phyloP scores from a whole-genome alignment of 192 early-diverging fungal species.

The Coemansia sp. region DNA sequence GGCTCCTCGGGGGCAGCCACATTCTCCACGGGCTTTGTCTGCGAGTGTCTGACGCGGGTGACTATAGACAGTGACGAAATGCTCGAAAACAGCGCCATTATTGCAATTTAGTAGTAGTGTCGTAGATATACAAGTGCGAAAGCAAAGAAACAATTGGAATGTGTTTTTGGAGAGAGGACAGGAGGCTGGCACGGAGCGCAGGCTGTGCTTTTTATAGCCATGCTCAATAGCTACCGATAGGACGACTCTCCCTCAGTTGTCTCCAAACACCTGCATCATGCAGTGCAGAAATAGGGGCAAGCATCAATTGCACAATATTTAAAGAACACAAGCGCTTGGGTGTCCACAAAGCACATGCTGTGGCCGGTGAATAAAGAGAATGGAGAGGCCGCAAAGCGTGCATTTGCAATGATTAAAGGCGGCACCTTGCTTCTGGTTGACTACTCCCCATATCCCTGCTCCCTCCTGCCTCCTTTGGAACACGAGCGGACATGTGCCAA shows the following conservation, averaged over 20 bases:
- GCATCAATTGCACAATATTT: not conserved
- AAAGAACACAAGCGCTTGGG: not conserved
- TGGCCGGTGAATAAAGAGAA: not conserved
- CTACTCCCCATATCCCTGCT: not conserved
- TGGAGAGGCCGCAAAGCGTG: not conserved
- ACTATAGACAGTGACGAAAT: slow-evolving; percentile 20
- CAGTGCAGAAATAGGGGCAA: not conserved
- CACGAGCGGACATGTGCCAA: not conserved
- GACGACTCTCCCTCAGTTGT: not conserved
- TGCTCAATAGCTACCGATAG: not conserved
- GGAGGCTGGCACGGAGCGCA: not conserved
- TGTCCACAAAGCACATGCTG: not conserved
- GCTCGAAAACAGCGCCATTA: slow-evolving; percentile 8
- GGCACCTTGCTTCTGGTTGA: not conserved
- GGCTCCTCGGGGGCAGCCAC: slow-evolving; percentile 3
- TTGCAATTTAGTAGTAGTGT: not conserved
- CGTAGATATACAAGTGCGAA: not conserved
- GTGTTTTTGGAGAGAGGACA: not conserved
- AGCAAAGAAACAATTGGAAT: not conserved
- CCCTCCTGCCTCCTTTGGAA: not conserved
- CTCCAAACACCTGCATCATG: not conserved
- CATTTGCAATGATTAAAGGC: not conserved
- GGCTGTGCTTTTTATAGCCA: not conserved
- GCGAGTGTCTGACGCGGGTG: not conserved
- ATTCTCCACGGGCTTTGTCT: not conserved